Evolutionary conservation across 768 basidiomycete species (phyloP).

Genomic region (Leccinum incarnatum): DNA sequence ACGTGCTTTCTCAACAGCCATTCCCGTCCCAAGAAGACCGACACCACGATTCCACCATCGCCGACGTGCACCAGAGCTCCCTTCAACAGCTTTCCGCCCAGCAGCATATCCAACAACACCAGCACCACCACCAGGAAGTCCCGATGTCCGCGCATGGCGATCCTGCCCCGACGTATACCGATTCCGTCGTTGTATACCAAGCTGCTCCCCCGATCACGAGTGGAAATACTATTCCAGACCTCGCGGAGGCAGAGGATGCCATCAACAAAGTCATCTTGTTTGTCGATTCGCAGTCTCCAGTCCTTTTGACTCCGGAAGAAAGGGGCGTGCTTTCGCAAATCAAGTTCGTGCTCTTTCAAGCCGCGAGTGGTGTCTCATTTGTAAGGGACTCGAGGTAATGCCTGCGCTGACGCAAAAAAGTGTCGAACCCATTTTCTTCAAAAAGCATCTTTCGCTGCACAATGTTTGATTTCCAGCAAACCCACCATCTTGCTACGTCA

Average conservation of each 20-base stretch:
- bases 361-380: slow-evolving; percentile 37
- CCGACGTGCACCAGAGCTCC: slow-evolving; percentile 27
- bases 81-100: slow-evolving; percentile 31
- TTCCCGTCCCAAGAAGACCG: slow-evolving; percentile 28
- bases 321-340: slow-evolving; percentile 43
- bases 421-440: slow-evolving; percentile 4
- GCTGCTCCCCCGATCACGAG: slow-evolving; percentile 31
- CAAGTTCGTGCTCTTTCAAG: slow-evolving; percentile 54
- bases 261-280: slow-evolving; percentile 53
- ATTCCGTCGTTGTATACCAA: slow-evolving; percentile 34
- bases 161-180: slow-evolving; percentile 24
- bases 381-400: slow-evolving; percentile 31
- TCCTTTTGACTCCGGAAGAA: slow-evolving; percentile 34
- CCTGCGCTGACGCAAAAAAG: neutral
- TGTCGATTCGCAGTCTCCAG: slow-evolving; percentile 41
- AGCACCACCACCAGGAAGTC: slow-evolving; percentile 17
- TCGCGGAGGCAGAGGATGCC: slow-evolving; percentile 52
- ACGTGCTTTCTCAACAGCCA: slow-evolving; percentile 29
- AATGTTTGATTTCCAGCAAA: slow-evolving; percentile 14
- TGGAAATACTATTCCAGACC: slow-evolving; percentile 35
- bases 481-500: slow-evolving; percentile 13
- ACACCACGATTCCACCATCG: slow-evolving; percentile 25
- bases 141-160: slow-evolving; percentile 28
- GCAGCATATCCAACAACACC: slow-evolving; percentile 30
- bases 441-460: slow-evolving; percentile 20